phyloP scores from a whole-genome alignment of 257 asterid genomes.

The Thymus mandschuricus region DNA sequence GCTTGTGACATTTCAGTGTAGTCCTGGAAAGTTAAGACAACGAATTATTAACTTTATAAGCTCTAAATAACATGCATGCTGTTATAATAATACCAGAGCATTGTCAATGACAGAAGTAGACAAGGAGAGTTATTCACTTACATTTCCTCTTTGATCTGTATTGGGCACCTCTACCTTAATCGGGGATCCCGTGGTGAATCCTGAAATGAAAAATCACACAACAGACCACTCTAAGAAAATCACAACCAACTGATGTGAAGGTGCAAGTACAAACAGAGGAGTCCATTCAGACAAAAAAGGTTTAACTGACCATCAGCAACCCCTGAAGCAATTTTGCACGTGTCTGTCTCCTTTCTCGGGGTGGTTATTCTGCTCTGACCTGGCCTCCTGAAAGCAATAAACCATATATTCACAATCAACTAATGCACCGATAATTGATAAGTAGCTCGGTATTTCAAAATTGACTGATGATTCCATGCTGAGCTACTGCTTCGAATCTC shows the following conservation, averaged over 20 bases:
- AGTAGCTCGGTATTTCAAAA: constrained; percentile 23
- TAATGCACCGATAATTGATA: constrained; percentile 25
- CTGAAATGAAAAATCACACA: constrained; percentile 48
- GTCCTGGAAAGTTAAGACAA: constrained; percentile 57
- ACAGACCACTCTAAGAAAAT: constrained; percentile 28
- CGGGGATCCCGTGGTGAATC: constrained; percentile 96
- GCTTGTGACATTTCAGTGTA: constrained; percentile 92
- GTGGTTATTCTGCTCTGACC: constrained; percentile 99
- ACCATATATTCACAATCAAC: constrained; percentile 30
- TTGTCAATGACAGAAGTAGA: constrained; percentile 15
- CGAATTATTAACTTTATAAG: constrained; percentile 24
- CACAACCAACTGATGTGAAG: constrained; percentile 15
- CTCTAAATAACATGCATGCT: constrained; percentile 24
- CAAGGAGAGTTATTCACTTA: constrained; percentile 41
- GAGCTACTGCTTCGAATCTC: constrained; percentile 24
- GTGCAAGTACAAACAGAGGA: constrained; percentile 23
- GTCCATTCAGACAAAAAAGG: constrained; percentile 19
- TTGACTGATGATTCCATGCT: background rate
- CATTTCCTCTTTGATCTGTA: constrained; percentile 97
- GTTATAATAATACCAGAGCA: constrained; percentile 7
- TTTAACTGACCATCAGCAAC: constrained; percentile 70
- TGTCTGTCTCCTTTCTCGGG: constrained; percentile 98
- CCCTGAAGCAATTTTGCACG: constrained; percentile 89
- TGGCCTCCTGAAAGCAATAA: constrained; percentile 75
- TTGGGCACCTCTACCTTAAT: constrained; percentile 93